Conservation (phyloP, 768 basidiomycete genomes). For the Agrocybe chaxingu region DNA sequence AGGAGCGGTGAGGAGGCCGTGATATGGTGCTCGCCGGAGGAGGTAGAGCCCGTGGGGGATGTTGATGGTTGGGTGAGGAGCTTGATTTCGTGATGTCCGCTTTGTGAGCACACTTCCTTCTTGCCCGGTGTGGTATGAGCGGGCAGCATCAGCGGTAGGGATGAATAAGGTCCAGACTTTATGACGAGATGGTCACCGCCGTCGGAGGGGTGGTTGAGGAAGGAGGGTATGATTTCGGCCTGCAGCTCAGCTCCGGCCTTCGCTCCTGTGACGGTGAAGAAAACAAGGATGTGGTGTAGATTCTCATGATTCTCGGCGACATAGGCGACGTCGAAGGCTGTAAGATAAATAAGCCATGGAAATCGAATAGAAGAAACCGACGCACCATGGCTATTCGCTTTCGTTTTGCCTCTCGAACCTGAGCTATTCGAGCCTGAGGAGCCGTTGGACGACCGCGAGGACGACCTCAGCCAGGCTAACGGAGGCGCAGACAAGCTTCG, state of each 20-base stretch:
- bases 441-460: slow-evolving; percentile 22
- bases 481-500: slow-evolving; percentile 63
- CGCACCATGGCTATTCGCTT: slow-evolving; percentile 15
- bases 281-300: slow-evolving; percentile 74
- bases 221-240: slow-evolving; percentile 61
- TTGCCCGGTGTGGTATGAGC: slow-evolving; percentile 57
- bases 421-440: slow-evolving; percentile 13
- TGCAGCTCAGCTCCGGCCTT: slow-evolving; percentile 51
- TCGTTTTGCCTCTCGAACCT: slow-evolving; percentile 19
- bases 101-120: slow-evolving; percentile 52
- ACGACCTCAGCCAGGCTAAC: slow-evolving; percentile 51
- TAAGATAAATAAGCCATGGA: slow-evolving; percentile 9
- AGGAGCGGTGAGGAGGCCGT: slow-evolving; percentile 44
- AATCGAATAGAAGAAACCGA: not conserved
- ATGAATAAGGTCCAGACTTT: slow-evolving; percentile 54
- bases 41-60: slow-evolving; percentile 17
- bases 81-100: slow-evolving; percentile 72
- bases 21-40: slow-evolving; percentile 24
- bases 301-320: slow-evolving; percentile 83
- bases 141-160: slow-evolving; percentile 55
- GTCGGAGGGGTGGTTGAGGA: slow-evolving; percentile 32
- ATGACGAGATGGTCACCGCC: slow-evolving; percentile 60
- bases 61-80: slow-evolving; percentile 36
- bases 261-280: slow-evolving; percentile 56
- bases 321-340: slow-evolving; percentile 45